phyloP scores from a whole-genome alignment of 208 protist species.

The Porcisia deanei region DNA sequence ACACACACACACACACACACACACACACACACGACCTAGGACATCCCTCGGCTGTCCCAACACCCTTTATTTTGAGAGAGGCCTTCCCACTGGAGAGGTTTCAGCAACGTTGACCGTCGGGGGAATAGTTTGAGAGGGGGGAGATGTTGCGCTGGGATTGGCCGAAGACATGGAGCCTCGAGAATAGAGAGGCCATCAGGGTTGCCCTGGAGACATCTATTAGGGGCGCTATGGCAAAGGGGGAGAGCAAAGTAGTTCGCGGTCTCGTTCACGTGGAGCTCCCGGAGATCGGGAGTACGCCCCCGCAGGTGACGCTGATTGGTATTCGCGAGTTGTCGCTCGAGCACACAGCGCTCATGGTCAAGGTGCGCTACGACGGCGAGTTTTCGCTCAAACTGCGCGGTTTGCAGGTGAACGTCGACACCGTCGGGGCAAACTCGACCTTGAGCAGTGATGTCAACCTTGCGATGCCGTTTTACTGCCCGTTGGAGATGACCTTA shows the following conservation, averaged over 20 bases:
- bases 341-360: slow-evolving; percentile 84
- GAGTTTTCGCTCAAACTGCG: slow-evolving; percentile 75
- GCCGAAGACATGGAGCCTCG: slow-evolving; percentile 69
- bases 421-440: slow-evolving; percentile 65
- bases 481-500: slow-evolving; percentile 86
- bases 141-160: slow-evolving; percentile 87
- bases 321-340: slow-evolving; percentile 73
- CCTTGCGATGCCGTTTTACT: slow-evolving; percentile 83
- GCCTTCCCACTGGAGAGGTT: neutral
- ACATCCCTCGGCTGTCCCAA: neutral
- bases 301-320: slow-evolving; percentile 77
- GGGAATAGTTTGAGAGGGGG: neutral
- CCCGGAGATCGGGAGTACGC: slow-evolving; percentile 61
- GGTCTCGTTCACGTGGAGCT: slow-evolving; percentile 76
- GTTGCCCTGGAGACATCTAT: slow-evolving; percentile 69
- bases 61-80: neutral
- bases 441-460: slow-evolving; percentile 60
- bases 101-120: neutral
- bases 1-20: neutral
- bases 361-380: slow-evolving; percentile 80
- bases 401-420: slow-evolving; percentile 86
- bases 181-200: slow-evolving; percentile 70
- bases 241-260: slow-evolving; percentile 72
- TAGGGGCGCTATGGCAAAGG: slow-evolving; percentile 66
- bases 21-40: no score